These are phyloP conservation scores for Lanzia echinophila DNA, from an alignment of 2,329 filamentous ascomycete genomes.

Conservation along the genomic window DNA sequence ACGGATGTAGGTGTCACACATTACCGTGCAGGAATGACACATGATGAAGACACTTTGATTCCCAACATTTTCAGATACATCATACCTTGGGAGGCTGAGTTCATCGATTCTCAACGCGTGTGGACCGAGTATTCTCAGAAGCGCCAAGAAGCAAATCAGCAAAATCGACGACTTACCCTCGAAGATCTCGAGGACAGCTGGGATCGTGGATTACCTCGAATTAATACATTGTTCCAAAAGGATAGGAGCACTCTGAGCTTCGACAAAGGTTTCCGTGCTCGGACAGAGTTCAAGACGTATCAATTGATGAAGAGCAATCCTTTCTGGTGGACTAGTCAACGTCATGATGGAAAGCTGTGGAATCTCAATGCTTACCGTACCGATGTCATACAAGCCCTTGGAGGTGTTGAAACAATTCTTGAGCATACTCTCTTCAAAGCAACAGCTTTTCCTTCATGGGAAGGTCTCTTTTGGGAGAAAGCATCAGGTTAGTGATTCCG, in stretches of 20 bases:
- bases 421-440: constrained; percentile 97
- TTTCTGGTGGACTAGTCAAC: constrained; percentile 98
- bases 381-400: constrained; percentile 86
- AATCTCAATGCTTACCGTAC: constrained; percentile 93
- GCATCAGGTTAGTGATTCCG: too few relatives aligned
- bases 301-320: constrained; percentile 99
- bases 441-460: constrained; percentile 94
- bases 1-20: constrained; percentile 96
- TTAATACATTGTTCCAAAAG: constrained; percentile 98
- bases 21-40: constrained; percentile 95
- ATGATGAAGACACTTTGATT: constrained; percentile 95
- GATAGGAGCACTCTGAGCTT: constrained; percentile 95
- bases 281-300: constrained; percentile 97
- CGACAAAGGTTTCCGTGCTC: constrained; percentile 93
- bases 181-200: constrained; percentile 97
- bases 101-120: constrained; percentile 96
- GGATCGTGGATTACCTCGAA: constrained; percentile 94
- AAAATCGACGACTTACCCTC: constrained; percentile 87
- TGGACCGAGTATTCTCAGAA: constrained; percentile 99
- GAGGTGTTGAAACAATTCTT: constrained; percentile 95
- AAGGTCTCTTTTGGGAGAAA: constrained; percentile 86
- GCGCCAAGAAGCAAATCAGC: constrained; percentile 90
- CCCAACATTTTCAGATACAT: constrained; percentile 99
- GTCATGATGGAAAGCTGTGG: constrained; percentile 96
- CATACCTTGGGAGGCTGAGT: constrained; percentile 97